phyloP scores from a whole-genome alignment of 139 green algal species.

The Tetradesmus obliquus region DNA sequence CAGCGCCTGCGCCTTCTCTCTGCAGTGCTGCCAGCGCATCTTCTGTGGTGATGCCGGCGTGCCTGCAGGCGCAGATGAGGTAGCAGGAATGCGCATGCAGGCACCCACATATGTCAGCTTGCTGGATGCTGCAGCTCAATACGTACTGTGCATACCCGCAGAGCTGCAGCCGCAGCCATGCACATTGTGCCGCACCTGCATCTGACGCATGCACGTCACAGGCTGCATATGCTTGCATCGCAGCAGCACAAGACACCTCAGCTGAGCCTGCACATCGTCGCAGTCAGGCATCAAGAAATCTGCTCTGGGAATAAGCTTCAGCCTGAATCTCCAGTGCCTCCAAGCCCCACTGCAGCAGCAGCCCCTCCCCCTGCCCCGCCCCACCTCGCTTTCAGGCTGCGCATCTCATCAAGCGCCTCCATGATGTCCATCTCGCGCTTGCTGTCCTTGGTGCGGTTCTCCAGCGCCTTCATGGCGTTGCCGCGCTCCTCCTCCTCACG shows the following conservation, averaged over 20 bases:
- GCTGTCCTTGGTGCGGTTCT: conserved; percentile 94
- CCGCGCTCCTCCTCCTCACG: conserved; percentile 93
- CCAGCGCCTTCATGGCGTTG: conserved; percentile 97
- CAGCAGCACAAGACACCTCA: too few relatives aligned
- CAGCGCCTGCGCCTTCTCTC: conserved; percentile 45
- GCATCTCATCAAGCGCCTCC: conserved; percentile 95
- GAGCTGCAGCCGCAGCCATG: too few relatives aligned
- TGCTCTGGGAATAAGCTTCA: not conserved
- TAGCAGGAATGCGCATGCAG: not conserved
- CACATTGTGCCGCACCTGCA: too few relatives aligned
- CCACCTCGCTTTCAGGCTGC: conserved; percentile 70
- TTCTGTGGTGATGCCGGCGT: conserved; percentile 67
- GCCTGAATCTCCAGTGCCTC: not conserved
- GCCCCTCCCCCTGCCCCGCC: not conserved
- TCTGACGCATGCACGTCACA: too few relatives aligned
- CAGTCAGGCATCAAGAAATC: not conserved
- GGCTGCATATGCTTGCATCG: too few relatives aligned
- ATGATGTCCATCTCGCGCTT: conserved; percentile 98
- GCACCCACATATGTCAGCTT: not conserved
- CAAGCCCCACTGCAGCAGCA: not conserved
- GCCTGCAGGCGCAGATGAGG: conserved; percentile 17
- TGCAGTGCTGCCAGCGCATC: conserved; percentile 73
- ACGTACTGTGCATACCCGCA: not conserved
- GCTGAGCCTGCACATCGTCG: too few relatives aligned
- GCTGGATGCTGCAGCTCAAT: not conserved